Base-by-base conservation (phyloP, 306 rosid genomes). In the Potentilla sterilis region DNA sequence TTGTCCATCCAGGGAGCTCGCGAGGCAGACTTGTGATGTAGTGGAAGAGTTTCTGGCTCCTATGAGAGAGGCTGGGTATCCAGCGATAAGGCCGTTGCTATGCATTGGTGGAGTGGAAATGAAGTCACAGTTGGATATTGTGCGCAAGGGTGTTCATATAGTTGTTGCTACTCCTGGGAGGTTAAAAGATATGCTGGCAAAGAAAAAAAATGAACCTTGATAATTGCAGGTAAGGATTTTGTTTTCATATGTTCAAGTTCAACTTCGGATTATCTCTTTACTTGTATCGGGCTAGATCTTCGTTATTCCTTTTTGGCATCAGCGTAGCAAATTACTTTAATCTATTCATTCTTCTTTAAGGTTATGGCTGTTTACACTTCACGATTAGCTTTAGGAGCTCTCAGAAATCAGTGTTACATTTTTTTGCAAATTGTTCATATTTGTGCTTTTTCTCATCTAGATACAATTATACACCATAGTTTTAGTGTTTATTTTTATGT, bases 151-250 rank as follows among this genome's bases (percentile, higher is more conserved):
- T 80, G 97, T 94, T 80, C 98, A 94, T 87, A 87, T 94, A 19
- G 97, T 94, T 84, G 98, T 91, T 78, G 98, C 96, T 73, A 94
- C 98, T 21, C 96, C 96, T 24, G 97, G 98, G 77, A 91, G 96
- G 79, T 85, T 94, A 83, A 94, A 94, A 86, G 98, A 94, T 85
- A 86, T 91, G 98, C 77, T 94, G 82, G 96, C 97, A 24, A 94
- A 94, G 90, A 90, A 90, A 79, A 93, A n/a, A 91, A 83, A 94
- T 91, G 97, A 91, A 71, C 79, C 98, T 94, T 38, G 90, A 94
- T 61, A 90, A 84, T 79, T 94, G 98, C 71, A 85, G 97, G 88
- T 87, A 79, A 73, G 54, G 51, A 7, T 37, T 13, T 59, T 54
- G 18, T 32, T 49, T n/a, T 24, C 49, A 48, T 32, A 65, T 10